phyloP scores from a whole-genome alignment of 306 rosid genomes.

The Vicia faba region DNA sequence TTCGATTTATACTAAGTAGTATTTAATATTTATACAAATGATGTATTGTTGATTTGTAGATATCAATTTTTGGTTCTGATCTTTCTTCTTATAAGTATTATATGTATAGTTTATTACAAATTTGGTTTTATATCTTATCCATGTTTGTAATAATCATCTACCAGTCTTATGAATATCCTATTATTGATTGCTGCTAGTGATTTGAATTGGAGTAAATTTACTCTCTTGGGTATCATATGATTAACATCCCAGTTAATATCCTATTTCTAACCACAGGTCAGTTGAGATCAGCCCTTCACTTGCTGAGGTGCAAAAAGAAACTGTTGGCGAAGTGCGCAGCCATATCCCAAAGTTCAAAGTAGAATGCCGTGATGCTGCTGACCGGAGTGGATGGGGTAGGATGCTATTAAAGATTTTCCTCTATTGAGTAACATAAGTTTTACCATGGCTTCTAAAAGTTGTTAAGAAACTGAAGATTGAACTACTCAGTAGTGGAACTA shows the following conservation, averaged over 20 bases:
- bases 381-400: conserved; percentile 89
- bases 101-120: background rate
- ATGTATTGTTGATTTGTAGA: conserved; percentile 24
- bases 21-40: conserved; percentile 18
- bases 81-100: conserved; percentile 9
- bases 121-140: background rate
- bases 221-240: background rate
- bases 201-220: conserved; percentile 24
- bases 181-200: conserved; percentile 18
- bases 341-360: conserved; percentile 83
- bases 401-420: conserved; percentile 15
- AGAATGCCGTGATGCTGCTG: conserved; percentile 89
- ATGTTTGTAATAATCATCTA: conserved; percentile 23
- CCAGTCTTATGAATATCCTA: conserved; percentile 20
- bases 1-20: conserved; percentile 3
- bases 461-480: conserved; percentile 15
- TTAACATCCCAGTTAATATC: conserved; percentile 19
- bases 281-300: conserved; percentile 94
- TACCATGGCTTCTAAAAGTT: conserved; percentile 5
- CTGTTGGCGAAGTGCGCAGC: conserved; percentile 75
- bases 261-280: conserved; percentile 64
- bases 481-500: background rate
- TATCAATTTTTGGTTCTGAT: background rate
- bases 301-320: conserved; percentile 84
- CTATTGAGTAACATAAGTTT: background rate